These are phyloP conservation scores for Aspergillus biplanus DNA, from an alignment of 495 filamentous ascomycete species.

Conservation along the genomic window DNA sequence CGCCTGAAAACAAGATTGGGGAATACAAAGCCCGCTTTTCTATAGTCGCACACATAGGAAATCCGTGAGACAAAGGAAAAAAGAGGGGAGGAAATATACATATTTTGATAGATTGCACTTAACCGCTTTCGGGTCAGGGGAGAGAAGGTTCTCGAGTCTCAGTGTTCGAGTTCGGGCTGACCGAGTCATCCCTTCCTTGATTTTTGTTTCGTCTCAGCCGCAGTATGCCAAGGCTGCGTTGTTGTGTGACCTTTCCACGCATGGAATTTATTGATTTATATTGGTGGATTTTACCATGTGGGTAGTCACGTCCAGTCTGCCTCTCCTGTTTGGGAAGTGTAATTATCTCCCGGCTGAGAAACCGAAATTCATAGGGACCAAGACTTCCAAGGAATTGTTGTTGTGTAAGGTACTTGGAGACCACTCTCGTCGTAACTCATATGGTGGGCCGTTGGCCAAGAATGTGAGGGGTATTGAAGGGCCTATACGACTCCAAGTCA, in stretches of 20 bases:
- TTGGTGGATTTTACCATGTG: neutral
- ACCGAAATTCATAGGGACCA: slow-evolving; percentile 23
- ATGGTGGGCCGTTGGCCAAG: slow-evolving; percentile 45
- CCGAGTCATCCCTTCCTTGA: neutral
- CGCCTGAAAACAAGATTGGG: neutral
- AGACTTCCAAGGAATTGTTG: slow-evolving; percentile 12
- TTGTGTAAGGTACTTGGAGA: slow-evolving; percentile 17
- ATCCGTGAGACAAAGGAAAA: neutral
- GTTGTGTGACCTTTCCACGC: neutral
- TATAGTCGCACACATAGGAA: neutral
- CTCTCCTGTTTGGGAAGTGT: no score
- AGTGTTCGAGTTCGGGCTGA: no score
- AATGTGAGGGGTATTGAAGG: slow-evolving; percentile 48
- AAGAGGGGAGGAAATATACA: slow-evolving; percentile 1
- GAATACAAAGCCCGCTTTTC: neutral
- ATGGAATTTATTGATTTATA: neutral
- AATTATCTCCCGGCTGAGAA: no score
- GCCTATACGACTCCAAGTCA: slow-evolving; percentile 21
- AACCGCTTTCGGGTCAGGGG: no score
- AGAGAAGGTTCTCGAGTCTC: no score
- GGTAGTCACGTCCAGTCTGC: neutral
- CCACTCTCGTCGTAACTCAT: slow-evolving; percentile 44
- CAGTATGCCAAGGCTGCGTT: slow-evolving; percentile 1
- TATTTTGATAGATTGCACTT: neutral
- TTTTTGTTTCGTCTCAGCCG: neutral